These are phyloP conservation scores for Leccinum arenicola DNA, from an alignment of 768 basidiomycete species.

Conservation along the genomic window DNA sequence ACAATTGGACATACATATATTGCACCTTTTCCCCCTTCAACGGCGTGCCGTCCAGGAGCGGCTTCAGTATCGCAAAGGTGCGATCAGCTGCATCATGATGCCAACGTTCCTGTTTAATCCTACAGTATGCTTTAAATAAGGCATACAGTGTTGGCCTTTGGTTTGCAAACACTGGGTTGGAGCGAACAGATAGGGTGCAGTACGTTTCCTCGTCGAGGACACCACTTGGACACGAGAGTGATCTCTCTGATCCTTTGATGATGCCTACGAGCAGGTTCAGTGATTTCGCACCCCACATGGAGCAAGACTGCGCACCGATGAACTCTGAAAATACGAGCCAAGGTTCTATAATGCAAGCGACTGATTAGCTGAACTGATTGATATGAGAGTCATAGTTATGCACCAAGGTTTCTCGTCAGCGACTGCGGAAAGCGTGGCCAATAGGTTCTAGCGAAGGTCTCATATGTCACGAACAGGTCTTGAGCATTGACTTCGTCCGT, in stretches of 20 bases:
- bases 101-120: conserved; percentile 38
- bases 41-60: conserved; percentile 25
- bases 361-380: neutral
- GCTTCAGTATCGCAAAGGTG: conserved; percentile 50
- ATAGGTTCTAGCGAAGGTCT: conserved; percentile 47
- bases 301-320: conserved; percentile 43
- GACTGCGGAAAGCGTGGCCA: conserved; percentile 58
- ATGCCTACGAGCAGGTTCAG: conserved; percentile 38
- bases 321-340: conserved; percentile 63
- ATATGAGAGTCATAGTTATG: neutral
- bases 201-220: conserved; percentile 48
- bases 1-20: conserved; percentile 43
- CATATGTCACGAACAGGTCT: conserved; percentile 41
- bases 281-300: neutral
- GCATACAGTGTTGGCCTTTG: conserved; percentile 48
- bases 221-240: conserved; percentile 34
- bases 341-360: conserved; percentile 37
- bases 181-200: conserved; percentile 45
- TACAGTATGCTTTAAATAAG: conserved; percentile 52
- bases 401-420: conserved; percentile 39
- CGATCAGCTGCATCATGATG: conserved; percentile 62
- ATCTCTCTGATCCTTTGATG: conserved; percentile 65
- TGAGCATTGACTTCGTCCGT: conserved; percentile 13
- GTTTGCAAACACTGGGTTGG: conserved; percentile 52
- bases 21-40: conserved; percentile 47